Conservation (phyloP, 225 moss, liverwort and hornwort species). For the Ulota crispa region DNA sequence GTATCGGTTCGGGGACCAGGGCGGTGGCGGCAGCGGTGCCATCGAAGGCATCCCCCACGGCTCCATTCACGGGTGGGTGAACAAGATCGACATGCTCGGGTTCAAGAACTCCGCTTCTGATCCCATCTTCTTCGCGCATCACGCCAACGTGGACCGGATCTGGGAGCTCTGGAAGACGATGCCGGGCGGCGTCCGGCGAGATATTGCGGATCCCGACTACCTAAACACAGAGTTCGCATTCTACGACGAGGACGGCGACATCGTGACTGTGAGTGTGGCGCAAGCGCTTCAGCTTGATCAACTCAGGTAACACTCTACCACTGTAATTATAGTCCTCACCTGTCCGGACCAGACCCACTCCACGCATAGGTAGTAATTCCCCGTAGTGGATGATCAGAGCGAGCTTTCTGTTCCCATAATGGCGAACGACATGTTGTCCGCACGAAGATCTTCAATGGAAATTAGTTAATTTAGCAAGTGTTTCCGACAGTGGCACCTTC, state of each 20-base stretch:
- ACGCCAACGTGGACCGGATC: slow-evolving; percentile 22
- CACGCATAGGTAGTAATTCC: neutral
- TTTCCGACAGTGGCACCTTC: too few relatives aligned
- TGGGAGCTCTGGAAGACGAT: slow-evolving; percentile 24
- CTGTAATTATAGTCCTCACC: neutral
- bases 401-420: neutral
- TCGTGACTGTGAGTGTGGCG: slow-evolving; percentile 21
- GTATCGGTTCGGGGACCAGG: slow-evolving; percentile 10
- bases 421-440: neutral
- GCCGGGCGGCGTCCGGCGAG: slow-evolving; percentile 9
- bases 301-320: slow-evolving; percentile 11
- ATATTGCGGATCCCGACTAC: slow-evolving; percentile 28
- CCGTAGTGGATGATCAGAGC: too few relatives aligned
- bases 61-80: neutral
- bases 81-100: neutral
- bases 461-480: neutral
- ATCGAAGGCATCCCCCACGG: neutral
- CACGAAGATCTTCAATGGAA: neutral
- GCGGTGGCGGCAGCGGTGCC: neutral
- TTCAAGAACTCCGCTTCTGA: slow-evolving; percentile 10
- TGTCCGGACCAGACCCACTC: neutral
- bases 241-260: slow-evolving; percentile 37
- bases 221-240: slow-evolving; percentile 39
- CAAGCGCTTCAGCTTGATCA: slow-evolving; percentile 23
- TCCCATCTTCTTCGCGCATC: slow-evolving; percentile 16